phyloP scores from a whole-genome alignment of 2,329 filamentous ascomycete genomes.

The Pseudogymnoascus sp. region DNA sequence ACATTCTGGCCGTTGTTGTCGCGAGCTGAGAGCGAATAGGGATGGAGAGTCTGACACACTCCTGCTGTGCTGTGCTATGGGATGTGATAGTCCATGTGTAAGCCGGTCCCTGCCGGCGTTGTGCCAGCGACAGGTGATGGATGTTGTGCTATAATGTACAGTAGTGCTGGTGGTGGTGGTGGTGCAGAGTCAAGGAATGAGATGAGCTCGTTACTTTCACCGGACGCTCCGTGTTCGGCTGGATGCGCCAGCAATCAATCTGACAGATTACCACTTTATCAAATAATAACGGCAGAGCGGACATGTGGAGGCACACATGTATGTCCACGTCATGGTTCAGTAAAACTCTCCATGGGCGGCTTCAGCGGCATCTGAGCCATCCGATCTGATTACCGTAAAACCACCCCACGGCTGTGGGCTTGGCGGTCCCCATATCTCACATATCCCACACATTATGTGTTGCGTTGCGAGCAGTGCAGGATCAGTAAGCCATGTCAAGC shows the following conservation, averaged over 20 bases:
- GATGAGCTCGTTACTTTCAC: neutral
- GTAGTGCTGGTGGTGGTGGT: neutral
- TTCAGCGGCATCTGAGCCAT: slow-evolving; percentile 3
- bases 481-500: neutral
- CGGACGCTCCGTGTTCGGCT: neutral
- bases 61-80: neutral
- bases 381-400: neutral
- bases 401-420: neutral
- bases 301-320: slow-evolving; percentile 1
- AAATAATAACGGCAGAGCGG: neutral
- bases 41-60: neutral
- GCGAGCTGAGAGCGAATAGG: neutral
- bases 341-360: neutral
- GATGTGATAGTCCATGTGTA: slow-evolving; percentile 6
- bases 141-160: neutral
- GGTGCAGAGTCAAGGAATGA: neutral
- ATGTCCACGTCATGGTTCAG: slow-evolving; percentile 1
- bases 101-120: neutral
- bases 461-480: neutral
- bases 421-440: neutral
- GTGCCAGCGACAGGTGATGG: neutral
- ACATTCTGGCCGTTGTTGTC: neutral
- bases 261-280: slow-evolving; percentile 1
- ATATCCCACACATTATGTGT: neutral
- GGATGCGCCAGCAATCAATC: slow-evolving; percentile 2